Conservation (phyloP, 164 flowering plant genomes). For the Brasenia schreberi region DNA sequence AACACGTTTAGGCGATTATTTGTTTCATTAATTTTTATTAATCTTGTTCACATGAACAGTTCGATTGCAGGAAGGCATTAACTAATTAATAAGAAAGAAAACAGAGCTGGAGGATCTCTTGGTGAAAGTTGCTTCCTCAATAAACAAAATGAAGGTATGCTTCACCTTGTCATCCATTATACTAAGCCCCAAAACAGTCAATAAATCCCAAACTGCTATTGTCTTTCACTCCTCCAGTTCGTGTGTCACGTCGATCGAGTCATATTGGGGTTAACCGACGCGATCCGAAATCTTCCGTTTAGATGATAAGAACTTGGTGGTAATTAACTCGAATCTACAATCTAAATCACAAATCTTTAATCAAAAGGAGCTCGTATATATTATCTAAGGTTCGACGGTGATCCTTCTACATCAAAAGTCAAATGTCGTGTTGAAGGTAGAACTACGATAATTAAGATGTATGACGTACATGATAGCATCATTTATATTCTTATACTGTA, state of each 20-base stretch:
- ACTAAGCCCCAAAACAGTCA: background rate
- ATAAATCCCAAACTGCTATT: no score
- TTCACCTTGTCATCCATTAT: background rate
- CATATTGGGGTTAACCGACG: no score
- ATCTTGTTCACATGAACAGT: background rate
- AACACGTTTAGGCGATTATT: background rate
- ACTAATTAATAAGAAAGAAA: constrained; percentile 12
- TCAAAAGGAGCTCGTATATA: background rate
- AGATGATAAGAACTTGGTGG: no score
- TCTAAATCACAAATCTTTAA: background rate
- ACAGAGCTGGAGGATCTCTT: constrained; percentile 9
- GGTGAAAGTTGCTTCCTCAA: constrained; percentile 5
- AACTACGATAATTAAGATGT: no score
- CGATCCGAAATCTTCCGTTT: no score
- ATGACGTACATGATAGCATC: no score
- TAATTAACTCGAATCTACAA: background rate
- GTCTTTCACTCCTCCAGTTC: no score
- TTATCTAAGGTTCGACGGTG: background rate
- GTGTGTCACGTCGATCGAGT: no score
- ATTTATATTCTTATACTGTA: no score
- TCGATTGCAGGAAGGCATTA: background rate
- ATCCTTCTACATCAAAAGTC: background rate
- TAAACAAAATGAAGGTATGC: constrained; percentile 16
- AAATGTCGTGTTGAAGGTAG: no score
- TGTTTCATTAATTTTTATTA: no score